Conservation (phyloP, 768 basidiomycete species). For the Gelatoporia subvermispora region DNA sequence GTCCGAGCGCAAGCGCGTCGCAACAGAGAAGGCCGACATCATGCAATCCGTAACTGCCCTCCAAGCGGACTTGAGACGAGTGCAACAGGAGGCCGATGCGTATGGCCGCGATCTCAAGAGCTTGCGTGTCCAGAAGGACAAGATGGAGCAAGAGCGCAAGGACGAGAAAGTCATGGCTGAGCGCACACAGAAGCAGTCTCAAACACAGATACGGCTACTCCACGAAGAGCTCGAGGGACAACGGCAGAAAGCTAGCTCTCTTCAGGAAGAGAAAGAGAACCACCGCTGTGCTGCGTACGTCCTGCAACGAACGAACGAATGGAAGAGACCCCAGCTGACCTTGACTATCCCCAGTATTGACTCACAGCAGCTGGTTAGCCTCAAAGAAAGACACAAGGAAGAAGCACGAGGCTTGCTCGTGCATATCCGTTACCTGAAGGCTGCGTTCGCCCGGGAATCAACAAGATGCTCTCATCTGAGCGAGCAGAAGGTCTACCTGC, state of each 20-base stretch:
- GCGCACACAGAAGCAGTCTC: conserved; percentile 60
- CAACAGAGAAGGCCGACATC: conserved; percentile 60
- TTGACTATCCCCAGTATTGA: conserved; percentile 36
- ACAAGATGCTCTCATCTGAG: conserved; percentile 69
- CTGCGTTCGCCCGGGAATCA: conserved; percentile 84
- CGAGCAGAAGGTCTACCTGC: conserved; percentile 87
- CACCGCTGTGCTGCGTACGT: conserved; percentile 63
- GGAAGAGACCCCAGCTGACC: too few relatives aligned
- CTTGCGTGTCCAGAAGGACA: conserved; percentile 64
- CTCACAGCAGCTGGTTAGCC: conserved; percentile 43
- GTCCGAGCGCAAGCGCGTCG: conserved; percentile 58
- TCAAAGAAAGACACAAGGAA: conserved; percentile 68
- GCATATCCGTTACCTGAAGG: conserved; percentile 89
- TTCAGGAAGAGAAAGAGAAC: conserved; percentile 42
- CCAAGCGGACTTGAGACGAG: conserved; percentile 70
- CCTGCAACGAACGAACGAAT: too few relatives aligned
- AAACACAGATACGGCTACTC: conserved; percentile 59
- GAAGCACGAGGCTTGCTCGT: conserved; percentile 90
- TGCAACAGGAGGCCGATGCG: conserved; percentile 69
- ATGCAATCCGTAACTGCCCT: conserved; percentile 60
- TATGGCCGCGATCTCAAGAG: conserved; percentile 75
- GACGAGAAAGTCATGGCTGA: conserved; percentile 52
- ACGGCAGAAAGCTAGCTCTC: conserved; percentile 42
- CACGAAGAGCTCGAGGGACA: conserved; percentile 62
- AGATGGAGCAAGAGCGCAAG: conserved; percentile 33